Evolutionary conservation across 129 eudicot species (phyloP), one percentile per base, ranked within the genome.

Genomic region (Apium graveolens): DNA sequence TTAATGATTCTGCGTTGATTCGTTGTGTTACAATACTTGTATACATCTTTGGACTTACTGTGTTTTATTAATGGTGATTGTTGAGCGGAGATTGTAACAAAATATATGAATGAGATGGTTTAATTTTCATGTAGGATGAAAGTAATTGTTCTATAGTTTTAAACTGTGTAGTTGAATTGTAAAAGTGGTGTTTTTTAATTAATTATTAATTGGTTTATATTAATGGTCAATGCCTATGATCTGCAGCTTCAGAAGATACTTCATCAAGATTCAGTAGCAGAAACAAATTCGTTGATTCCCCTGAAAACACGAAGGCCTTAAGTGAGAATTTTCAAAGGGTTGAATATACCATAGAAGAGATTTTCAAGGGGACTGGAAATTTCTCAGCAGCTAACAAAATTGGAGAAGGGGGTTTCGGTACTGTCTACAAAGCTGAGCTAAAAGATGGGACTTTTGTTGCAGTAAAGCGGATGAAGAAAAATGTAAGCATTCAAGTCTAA

Each of bases 331-430:
- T 72, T 24, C 83, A 81, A 51, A 39, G 83, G 1, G 77, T 73
- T 73, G 83, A 86, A 24, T 85, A 87, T 62, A 82, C 93, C 14
- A 70, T 90, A 37, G 84, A 86, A 78, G 93, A 88, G 44, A 88
- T 92, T 75, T 73, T 62, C 35, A 85, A 81, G 81, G 93, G 91
- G 39, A 92, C 96, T 1, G 91, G 85, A 69, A 85, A 87, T 79
- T 92, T 92, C 88, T 87, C 96, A 76, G 75, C 80, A 27, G 81
- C 83, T 57, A 87, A 84, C 79, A 84, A 79, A 69, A 88, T 92
- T 41, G 97, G 97, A 34, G 89, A 90, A 77, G 97, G 97, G 62
- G 93, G 88, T 27, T 90, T 90, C 77, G 93, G 96, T 48, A 81
- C 86, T 18, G 97, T 92, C 27, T 92, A 87, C 81, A 88, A 87